Conservation (phyloP, 768 basidiomycete species). For the Lactarius tabidus region DNA sequence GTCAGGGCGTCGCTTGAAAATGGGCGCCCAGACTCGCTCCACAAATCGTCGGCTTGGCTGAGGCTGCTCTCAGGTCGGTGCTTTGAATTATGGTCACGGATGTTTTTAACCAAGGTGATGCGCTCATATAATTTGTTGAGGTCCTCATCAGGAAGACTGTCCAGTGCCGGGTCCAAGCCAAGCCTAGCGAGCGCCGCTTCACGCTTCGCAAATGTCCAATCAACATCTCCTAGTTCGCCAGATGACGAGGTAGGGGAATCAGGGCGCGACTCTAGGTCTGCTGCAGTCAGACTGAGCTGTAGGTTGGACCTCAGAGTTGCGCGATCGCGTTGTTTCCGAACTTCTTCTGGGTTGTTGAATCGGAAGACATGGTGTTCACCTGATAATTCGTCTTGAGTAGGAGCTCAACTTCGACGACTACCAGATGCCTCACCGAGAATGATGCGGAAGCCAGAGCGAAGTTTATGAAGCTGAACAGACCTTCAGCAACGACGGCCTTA, state of each 20-base stretch:
- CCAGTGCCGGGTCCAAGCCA: conserved; percentile 83
- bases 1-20: conserved; percentile 74
- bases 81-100: conserved; percentile 76
- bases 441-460: conserved; percentile 92
- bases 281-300: conserved; percentile 59
- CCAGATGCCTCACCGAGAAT: conserved; percentile 68
- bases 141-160: conserved; percentile 92
- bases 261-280: conserved; percentile 74
- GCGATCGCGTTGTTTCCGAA: conserved; percentile 85
- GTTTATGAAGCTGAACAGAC: conserved; percentile 58
- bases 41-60: conserved; percentile 80
- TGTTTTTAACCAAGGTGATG: conserved; percentile 86
- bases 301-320: conserved; percentile 68
- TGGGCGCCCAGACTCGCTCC: conserved; percentile 86
- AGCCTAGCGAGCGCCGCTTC: conserved; percentile 88
- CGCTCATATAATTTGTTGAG: conserved; percentile 91
- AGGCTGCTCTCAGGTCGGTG: conserved; percentile 88
- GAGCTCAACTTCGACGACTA: background rate
- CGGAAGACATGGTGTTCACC: conserved; percentile 97
- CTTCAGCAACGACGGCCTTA: background rate
- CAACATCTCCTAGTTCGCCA: conserved; percentile 67
- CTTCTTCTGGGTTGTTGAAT: conserved; percentile 94
- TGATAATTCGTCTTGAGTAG: conserved; percentile 30
- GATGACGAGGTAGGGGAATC: conserved; percentile 71
- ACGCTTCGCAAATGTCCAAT: conserved; percentile 96